Conservation (phyloP, 352 stramenopile species). For the Phytophthora gonapodyides region DNA sequence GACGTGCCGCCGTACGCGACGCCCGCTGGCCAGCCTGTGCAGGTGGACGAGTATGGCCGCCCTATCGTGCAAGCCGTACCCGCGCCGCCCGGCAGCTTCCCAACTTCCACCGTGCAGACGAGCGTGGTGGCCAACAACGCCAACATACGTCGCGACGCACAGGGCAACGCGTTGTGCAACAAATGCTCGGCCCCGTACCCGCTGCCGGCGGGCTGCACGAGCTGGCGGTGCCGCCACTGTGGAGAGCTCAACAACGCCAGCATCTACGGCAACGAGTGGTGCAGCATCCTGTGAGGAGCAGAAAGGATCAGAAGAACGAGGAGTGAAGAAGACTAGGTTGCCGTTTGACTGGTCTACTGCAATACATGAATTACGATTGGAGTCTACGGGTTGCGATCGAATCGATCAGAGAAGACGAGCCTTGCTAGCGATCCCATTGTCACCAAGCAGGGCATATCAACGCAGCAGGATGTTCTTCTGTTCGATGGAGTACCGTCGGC, state of each 20-base stretch:
- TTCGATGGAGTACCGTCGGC: too few species aligned
- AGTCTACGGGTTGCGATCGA: too few species aligned
- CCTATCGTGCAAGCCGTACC: conserved; percentile 54
- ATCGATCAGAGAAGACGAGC: too few species aligned
- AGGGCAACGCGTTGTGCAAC: conserved; percentile 77
- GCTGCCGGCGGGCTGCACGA: conserved; percentile 66
- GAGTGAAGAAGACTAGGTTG: conserved; percentile 1
- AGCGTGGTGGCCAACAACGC: conserved; percentile 63
- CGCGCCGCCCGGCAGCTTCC: conserved; percentile 7
- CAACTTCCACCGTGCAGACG: conserved; percentile 25
- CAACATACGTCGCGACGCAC: conserved; percentile 66
- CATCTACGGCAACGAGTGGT: conserved; percentile 77
- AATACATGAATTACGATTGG: too few species aligned
- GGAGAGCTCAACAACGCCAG: conserved; percentile 82
- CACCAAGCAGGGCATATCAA: too few species aligned
- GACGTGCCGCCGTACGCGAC: conserved; percentile 29
- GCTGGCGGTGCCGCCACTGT: conserved; percentile 76
- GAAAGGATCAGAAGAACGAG: not conserved
- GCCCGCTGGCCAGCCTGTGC: conserved; percentile 37
- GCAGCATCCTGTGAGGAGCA: conserved; percentile 48
- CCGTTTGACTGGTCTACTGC: not conserved
- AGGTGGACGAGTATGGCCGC: conserved; percentile 54
- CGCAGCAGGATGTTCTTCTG: too few species aligned
- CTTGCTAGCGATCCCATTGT: too few species aligned
- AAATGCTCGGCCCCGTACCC: conserved; percentile 75